A percentile compares a stretch with the other conserved stretches of the same genome.
Conservation (phyloP, 257 asterid species). For the Asclepias syriaca region DNA sequence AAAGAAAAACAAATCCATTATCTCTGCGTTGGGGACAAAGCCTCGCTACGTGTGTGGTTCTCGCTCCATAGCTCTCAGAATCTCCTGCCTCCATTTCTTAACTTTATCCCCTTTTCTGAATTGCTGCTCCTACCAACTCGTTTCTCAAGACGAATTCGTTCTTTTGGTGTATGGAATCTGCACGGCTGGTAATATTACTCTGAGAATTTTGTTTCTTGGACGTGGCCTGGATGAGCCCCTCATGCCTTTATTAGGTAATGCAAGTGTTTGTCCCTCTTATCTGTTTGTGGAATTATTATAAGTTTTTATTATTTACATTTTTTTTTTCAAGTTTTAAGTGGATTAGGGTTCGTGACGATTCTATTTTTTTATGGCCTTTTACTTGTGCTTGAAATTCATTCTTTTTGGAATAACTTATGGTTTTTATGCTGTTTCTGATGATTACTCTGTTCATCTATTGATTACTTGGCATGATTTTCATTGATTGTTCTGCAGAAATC, state of each 20-base stretch:
- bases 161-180: conserved; percentile 16
- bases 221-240: conserved; percentile 75
- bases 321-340: not conserved
- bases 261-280: not conserved
- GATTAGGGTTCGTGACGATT: conserved; percentile 1
- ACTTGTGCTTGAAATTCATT: not conserved
- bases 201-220: conserved; percentile 27
- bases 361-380: not conserved
- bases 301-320: too few species aligned
- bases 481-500: conserved; percentile 60
- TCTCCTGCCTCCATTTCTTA: not conserved
- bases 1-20: not conserved
- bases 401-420: not conserved
- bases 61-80: conserved; percentile 5
- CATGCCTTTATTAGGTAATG: conserved; percentile 89
- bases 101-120: not conserved
- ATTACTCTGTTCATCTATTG: not conserved
- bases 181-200: not conserved
- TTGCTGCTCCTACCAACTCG: not conserved
- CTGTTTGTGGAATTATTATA: not conserved
- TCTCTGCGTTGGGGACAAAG: not conserved
- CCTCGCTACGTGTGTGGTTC: conserved; percentile 19
- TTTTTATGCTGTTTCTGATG: not conserved
- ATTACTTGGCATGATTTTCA: not conserved
- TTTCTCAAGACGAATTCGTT: not conserved